A percentile compares a stretch with the other conserved stretches of the same genome.
These are phyloP conservation scores for Rhamnella rubrinervis DNA, from an alignment of 331 rosid species.

Conservation along the genomic window DNA sequence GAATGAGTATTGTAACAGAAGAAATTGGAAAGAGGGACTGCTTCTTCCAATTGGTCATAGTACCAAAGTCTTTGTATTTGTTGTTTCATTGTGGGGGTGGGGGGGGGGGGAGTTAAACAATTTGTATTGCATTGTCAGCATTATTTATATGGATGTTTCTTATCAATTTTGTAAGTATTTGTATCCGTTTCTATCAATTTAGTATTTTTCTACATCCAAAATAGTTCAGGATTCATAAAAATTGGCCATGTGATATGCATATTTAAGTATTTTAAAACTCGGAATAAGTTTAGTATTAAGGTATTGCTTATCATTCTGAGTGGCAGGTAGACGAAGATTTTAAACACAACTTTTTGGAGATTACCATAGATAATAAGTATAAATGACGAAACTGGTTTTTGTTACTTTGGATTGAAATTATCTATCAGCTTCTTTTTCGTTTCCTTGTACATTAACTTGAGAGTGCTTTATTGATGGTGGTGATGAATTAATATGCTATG, in stretches of 20 bases:
- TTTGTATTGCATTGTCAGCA: not conserved
- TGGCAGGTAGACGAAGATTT: not conserved
- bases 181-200: not conserved
- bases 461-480: slow-evolving; percentile 16
- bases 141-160: not conserved
- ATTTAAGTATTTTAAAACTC: not conserved
- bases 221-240: too few relatives aligned
- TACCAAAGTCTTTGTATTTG: too few relatives aligned
- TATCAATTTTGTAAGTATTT: not conserved
- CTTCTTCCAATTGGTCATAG: not conserved
- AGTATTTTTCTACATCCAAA: not conserved
- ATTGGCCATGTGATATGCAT: not conserved
- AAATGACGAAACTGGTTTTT: not conserved
- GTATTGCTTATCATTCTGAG: not conserved
- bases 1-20: not conserved
- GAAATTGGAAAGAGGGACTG: not conserved
- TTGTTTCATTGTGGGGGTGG: too few relatives aligned
- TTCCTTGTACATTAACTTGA: slow-evolving; percentile 12
- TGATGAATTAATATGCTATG: slow-evolving; percentile 20
- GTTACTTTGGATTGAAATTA: not conserved
- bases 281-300: not conserved
- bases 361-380: not conserved
- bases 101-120: too few relatives aligned
- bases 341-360: not conserved
- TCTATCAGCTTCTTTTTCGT: not conserved